A percentile compares a stretch with the other conserved stretches of the same genome.
phyloP scores from a whole-genome alignment of 2,329 filamentous ascomycete genomes.

The Trichocomaceae sp. region DNA sequence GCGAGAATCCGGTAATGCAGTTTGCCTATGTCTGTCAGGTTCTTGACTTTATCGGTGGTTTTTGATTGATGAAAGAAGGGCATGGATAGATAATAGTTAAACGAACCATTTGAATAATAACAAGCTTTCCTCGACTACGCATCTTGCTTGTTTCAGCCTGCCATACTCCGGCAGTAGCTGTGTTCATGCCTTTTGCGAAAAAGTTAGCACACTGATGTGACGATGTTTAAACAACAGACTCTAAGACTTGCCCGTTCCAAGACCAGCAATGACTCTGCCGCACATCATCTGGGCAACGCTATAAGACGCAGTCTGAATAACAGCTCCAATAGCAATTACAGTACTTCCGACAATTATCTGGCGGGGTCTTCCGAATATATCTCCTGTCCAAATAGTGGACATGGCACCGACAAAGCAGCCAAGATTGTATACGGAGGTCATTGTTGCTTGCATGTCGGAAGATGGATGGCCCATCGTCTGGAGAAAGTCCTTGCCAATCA shows the following conservation, averaged over 20 bases:
- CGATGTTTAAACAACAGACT: constrained; percentile 12
- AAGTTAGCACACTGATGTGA: not conserved
- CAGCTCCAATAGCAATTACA: constrained; percentile 35
- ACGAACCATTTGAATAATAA: constrained; percentile 26
- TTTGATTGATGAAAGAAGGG: not conserved
- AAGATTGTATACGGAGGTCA: constrained; percentile 13
- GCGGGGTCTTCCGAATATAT: constrained; percentile 9
- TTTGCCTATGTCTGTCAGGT: constrained; percentile 38
- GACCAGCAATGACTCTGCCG: constrained; percentile 43
- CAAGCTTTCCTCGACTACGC: constrained; percentile 24
- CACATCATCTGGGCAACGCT: constrained; percentile 41
- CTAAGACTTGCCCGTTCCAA: constrained; percentile 36
- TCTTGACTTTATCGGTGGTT: constrained; percentile 20
- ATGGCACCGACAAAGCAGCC: constrained; percentile 12
- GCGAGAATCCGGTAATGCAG: constrained; percentile 42
- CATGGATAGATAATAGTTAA: constrained; percentile 5
- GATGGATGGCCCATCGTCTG: constrained; percentile 9
- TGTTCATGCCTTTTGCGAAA: constrained; percentile 28
- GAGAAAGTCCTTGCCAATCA: constrained; percentile 11
- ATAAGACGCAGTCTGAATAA: constrained; percentile 41
- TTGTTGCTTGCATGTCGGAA: constrained; percentile 11
- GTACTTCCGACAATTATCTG: constrained; percentile 11
- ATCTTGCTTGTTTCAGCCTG: constrained; percentile 39
- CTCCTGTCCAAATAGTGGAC: constrained; percentile 10
- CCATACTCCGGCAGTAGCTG: constrained; percentile 41